A percentile compares a stretch with the other conserved stretches of the same genome.
Conservation (phyloP, 352 stramenopile species). For the Phytophthora multivora region DNA sequence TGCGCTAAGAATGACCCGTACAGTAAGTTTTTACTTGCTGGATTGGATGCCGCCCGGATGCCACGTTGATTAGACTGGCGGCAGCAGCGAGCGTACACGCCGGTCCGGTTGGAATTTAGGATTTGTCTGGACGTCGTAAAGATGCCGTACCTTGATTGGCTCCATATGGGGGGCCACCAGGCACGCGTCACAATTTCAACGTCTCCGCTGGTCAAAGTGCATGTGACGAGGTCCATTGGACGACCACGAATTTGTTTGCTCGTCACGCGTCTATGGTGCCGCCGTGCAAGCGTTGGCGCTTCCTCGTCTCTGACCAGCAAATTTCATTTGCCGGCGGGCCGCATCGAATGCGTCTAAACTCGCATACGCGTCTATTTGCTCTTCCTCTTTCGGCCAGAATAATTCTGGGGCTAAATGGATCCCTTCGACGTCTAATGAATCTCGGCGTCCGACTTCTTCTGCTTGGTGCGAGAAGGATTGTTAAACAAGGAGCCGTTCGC, state of each 20-base stretch:
- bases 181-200: conserved; percentile 3
- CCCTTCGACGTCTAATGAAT: conserved; percentile 1
- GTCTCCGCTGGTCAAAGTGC: not conserved
- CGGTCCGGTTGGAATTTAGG: not conserved
- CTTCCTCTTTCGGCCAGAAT: not conserved
- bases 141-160: not conserved
- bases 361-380: conserved; percentile 9
- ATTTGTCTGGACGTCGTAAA: not conserved
- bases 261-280: conserved; percentile 20
- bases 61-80: not conserved
- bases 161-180: conserved; percentile 1
- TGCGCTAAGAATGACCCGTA: not conserved
- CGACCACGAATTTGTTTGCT: not conserved
- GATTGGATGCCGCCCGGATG: conserved; percentile 9
- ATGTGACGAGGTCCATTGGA: not conserved
- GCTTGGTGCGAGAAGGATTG: conserved; percentile 17
- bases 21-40: not conserved
- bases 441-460: conserved; percentile 14
- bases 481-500: conserved; percentile 14
- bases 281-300: conserved; percentile 13
- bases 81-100: conserved; percentile 9
- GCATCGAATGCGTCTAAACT: not conserved
- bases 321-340: not conserved
- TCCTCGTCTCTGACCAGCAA: conserved; percentile 10
- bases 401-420: not conserved